Conservation (phyloP, 495 filamentous ascomycete genomes). For the Acidomyces sp. region DNA sequence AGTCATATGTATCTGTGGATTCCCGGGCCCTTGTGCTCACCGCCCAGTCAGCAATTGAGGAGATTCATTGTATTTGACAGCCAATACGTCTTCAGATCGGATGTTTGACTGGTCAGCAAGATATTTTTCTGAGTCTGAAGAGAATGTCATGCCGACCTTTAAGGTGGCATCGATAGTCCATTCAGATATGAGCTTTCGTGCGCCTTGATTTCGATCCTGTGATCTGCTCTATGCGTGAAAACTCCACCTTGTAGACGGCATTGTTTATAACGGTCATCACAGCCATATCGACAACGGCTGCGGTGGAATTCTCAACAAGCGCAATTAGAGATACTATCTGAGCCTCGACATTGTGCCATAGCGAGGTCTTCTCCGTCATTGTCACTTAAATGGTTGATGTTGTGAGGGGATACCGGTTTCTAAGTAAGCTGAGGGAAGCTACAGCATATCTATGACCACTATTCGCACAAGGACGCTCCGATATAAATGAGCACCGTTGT, state of each 20-base stretch:
- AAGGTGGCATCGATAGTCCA: slow-evolving; percentile 34
- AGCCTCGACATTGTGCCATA: slow-evolving; percentile 41
- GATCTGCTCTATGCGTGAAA: slow-evolving; percentile 45
- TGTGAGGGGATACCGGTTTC: too few relatives aligned
- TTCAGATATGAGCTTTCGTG: slow-evolving; percentile 46
- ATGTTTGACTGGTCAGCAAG: slow-evolving; percentile 41
- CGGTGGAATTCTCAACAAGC: slow-evolving; percentile 34
- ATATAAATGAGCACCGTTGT: slow-evolving; percentile 46
- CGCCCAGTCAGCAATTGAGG: not conserved
- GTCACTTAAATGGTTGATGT: too few relatives aligned
- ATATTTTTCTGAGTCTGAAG: slow-evolving; percentile 44
- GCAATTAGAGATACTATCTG: slow-evolving; percentile 35
- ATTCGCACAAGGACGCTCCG: slow-evolving; percentile 43
- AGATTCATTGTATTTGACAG: not conserved
- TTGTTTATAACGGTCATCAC: slow-evolving; percentile 37
- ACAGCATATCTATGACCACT: slow-evolving; percentile 45
- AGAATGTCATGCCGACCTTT: slow-evolving; percentile 41
- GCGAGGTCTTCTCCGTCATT: slow-evolving; percentile 1
- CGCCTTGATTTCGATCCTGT: slow-evolving; percentile 46
- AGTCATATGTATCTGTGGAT: not conserved
- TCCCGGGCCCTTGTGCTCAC: not conserved
- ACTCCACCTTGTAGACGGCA: slow-evolving; percentile 38
- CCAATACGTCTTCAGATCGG: slow-evolving; percentile 25
- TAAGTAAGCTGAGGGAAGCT: too few relatives aligned
- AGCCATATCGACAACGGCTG: slow-evolving; percentile 41